Percentiles rank a stretch among this genome's conserved stretches.
These are phyloP conservation scores for Hymenochaete sp. DNA, from an alignment of 1,284 basidiomycete species.

Conservation along the genomic window DNA sequence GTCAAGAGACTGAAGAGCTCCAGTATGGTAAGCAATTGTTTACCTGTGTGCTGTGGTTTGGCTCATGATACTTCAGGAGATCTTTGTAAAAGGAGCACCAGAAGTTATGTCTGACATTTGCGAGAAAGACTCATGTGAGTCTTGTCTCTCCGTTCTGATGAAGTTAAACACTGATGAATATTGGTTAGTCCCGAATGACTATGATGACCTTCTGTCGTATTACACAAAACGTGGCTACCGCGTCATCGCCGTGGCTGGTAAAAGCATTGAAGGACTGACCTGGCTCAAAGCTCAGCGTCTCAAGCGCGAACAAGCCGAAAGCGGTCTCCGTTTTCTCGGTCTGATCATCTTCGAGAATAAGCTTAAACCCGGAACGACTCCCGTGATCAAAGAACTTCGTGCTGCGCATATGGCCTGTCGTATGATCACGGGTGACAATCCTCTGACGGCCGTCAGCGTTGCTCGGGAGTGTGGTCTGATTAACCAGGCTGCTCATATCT, in stretches of 20 bases:
- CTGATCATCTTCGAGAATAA: constrained; percentile 99
- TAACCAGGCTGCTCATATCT: constrained; percentile 87
- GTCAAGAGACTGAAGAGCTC: constrained; percentile 91
- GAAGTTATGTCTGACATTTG: constrained; percentile 98
- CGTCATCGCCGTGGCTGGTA: constrained; percentile 97
- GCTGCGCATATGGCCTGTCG: constrained; percentile 88
- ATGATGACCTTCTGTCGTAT: constrained; percentile 93
- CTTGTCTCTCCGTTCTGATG: constrained; percentile 2
- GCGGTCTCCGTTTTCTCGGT: constrained; percentile 85
- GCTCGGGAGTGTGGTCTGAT: constrained; percentile 92
- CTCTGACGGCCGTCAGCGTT: constrained; percentile 93
- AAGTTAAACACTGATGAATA: constrained; percentile 10
- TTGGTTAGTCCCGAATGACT: constrained; percentile 84
- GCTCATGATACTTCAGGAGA: too few relatives aligned
- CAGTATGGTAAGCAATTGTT: too few relatives aligned
- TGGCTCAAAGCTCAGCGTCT: constrained; percentile 98
- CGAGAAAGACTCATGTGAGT: constrained; percentile 77
- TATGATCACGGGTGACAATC: constrained; percentile 99
- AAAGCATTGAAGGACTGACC: constrained; percentile 86
- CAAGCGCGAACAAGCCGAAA: constrained; percentile 94
- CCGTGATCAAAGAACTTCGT: constrained; percentile 85
- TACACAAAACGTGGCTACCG: constrained; percentile 97
- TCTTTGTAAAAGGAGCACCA: constrained; percentile 98
- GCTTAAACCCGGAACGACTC: constrained; percentile 87
- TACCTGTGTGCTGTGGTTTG: too few relatives aligned